phyloP scores from a whole-genome alignment of 257 asterid species.

The Gynochthodes officinalis region DNA sequence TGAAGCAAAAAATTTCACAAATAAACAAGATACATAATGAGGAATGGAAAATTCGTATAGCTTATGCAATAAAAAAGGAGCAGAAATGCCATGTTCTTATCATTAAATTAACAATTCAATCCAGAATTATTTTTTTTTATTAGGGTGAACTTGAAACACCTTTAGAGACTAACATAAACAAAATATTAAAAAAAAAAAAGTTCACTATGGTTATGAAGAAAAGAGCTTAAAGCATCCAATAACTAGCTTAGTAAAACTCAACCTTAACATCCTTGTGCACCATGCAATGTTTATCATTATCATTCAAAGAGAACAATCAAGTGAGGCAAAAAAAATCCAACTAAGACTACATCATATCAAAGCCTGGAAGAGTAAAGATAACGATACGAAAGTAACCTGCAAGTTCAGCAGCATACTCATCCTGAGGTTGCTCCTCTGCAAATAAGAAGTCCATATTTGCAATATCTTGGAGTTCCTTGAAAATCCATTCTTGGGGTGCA shows the following conservation, averaged over 20 bases:
- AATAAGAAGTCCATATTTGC: constrained; percentile 86
- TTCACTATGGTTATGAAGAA: background rate
- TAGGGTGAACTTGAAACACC: background rate
- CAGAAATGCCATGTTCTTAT: background rate
- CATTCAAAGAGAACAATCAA: background rate
- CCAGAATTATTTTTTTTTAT: background rate
- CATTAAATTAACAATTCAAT: background rate
- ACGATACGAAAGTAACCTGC: constrained; percentile 43
- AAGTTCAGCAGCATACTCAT: constrained; percentile 97
- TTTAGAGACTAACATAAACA: background rate
- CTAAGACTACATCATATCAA: background rate
- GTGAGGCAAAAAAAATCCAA: background rate
- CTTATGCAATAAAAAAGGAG: background rate
- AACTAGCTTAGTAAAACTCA: background rate
- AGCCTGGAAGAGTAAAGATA: constrained; percentile 7
- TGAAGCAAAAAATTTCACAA: constrained; percentile 38
- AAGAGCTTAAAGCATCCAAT: background rate
- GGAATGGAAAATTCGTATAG: background rate
- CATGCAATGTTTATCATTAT: background rate
- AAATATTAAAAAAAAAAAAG: too few species aligned
- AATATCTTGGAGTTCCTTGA: constrained; percentile 91
- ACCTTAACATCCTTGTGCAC: background rate
- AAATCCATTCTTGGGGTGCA: constrained; percentile 92
- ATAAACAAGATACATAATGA: background rate
- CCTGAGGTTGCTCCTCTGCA: constrained; percentile 98